Evolutionary conservation across 305 asterid species (phyloP), one percentile per base, ranked within the genome.

Genomic region (Fraxinus dipetala): DNA sequence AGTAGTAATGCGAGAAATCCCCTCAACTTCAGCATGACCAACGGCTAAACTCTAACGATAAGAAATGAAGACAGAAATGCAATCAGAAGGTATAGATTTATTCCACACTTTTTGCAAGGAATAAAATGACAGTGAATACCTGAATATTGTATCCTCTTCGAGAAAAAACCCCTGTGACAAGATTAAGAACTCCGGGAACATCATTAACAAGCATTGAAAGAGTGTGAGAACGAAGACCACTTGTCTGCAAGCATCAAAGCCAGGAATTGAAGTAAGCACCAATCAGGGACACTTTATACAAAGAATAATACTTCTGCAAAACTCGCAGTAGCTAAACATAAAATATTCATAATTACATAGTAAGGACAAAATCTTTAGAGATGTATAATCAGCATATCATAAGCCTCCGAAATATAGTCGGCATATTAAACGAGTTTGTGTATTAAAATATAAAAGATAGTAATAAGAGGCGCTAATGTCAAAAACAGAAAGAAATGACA

Each of bases 141-240:
- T 96, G 99, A 88, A 96, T 96, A 88, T 94, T 96, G 87, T 94
- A 96, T 79, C 99, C 98, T 88, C 98, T 93, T 45, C 99, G 92
- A 85, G 99, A 89, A 86, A 96, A 93, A 87, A 96, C 97, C 40
- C 97, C 99, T 1, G 98, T 93, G 78, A 96, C 91, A 82, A 92
- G 89, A 90, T 94, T 96, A 83, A 96, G 98, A 83, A 96, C 99
- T 87, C 99, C 99, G 82, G 99, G 99, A 86, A 75, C 87, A 90
- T 96, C 99, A 90, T 90, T 92, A 56, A 96, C 99, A 83, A 96
- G 90, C 95, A 96, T 90, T 79, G 99, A 92, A 48, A 94, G 90
- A 75, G 99, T 96, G 89, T 96, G 99, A 16, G 99, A 96, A 79
- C 97, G 92, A 81, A 96, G 90, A 83, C 99, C 99, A 79, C 91